Percentiles rank a stretch among this genome's conserved stretches.
Conservation (phyloP, 495 filamentous ascomycete genomes). For the Aspergillus kassunensis region DNA sequence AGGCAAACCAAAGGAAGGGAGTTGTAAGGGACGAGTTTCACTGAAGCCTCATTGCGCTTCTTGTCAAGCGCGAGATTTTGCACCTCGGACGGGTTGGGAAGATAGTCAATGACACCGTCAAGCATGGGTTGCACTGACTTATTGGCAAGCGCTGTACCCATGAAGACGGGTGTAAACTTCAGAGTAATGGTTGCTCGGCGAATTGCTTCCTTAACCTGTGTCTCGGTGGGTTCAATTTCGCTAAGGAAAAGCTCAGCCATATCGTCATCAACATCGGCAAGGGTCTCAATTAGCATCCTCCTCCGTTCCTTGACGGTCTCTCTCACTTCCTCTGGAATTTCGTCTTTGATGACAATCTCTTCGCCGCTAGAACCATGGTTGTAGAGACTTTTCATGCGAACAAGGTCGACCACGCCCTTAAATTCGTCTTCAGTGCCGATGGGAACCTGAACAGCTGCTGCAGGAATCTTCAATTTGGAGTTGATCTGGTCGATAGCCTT, state of each 20-base stretch:
- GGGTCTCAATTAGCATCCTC: slow-evolving; percentile 82
- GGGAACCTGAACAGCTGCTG: slow-evolving; percentile 91
- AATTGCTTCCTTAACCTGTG: slow-evolving; percentile 87
- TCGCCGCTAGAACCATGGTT: slow-evolving; percentile 80
- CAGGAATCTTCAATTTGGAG: slow-evolving; percentile 84
- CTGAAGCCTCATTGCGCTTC: slow-evolving; percentile 68
- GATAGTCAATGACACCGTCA: slow-evolving; percentile 92
- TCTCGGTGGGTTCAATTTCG: slow-evolving; percentile 67
- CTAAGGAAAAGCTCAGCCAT: slow-evolving; percentile 96
- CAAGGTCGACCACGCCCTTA: slow-evolving; percentile 88
- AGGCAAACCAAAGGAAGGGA: slow-evolving; percentile 90
- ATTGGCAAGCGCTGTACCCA: slow-evolving; percentile 93
- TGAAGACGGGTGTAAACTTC: slow-evolving; percentile 94
- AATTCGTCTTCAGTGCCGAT: slow-evolving; percentile 93
- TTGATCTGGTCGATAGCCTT: slow-evolving; percentile 98
- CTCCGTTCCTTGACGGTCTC: slow-evolving; percentile 73
- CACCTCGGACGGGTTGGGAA: slow-evolving; percentile 90
- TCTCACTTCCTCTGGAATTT: slow-evolving; percentile 74
- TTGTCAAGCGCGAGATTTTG: slow-evolving; percentile 86
- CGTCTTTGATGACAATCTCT: slow-evolving; percentile 65
- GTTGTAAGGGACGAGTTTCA: slow-evolving; percentile 88
- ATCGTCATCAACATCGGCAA: slow-evolving; percentile 97
- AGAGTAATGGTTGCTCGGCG: slow-evolving; percentile 78
- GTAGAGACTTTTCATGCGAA: slow-evolving; percentile 89
- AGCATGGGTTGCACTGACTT: slow-evolving; percentile 96